These are phyloP conservation scores for Brassica napus DNA, from an alignment of 345 rosid genomes.

Conservation along the genomic window DNA sequence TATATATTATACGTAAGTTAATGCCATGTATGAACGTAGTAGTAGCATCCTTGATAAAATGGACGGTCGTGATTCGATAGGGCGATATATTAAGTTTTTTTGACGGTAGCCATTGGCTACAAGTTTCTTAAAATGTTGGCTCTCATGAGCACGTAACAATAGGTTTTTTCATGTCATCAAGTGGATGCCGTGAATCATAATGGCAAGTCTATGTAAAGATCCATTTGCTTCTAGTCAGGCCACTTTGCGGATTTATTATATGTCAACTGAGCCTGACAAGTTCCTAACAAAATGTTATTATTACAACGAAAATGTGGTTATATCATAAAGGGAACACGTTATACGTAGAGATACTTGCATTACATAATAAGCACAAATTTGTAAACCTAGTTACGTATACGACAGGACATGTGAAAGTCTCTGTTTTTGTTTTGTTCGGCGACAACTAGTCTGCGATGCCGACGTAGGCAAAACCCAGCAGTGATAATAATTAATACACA, in stretches of 20 bases:
- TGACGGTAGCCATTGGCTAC: background rate
- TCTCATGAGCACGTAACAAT: background rate
- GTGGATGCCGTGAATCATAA: background rate
- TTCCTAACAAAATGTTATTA: background rate
- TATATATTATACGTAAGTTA: background rate
- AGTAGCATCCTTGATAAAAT: background rate
- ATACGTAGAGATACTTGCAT: background rate
- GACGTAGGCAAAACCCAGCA: background rate
- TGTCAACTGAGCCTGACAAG: background rate
- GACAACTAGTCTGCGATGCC: background rate
- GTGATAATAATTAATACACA: background rate
- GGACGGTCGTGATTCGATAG: background rate
- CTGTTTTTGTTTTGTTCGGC: conserved; percentile 23
- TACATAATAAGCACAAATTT: background rate
- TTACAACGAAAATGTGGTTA: background rate
- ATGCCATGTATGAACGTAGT: background rate
- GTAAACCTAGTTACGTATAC: conserved; percentile 5
- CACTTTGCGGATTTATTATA: background rate
- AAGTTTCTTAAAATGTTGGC: background rate
- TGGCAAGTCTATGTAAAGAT: background rate
- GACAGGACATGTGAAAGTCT: conserved; percentile 8
- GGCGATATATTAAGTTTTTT: background rate
- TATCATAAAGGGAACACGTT: background rate
- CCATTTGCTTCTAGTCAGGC: background rate
- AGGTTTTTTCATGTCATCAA: background rate